Evolutionary conservation across 768 basidiomycete genomes (phyloP), one percentile per base, ranked within the genome.

Genomic region (Dacryopinax primogenitus): DNA sequence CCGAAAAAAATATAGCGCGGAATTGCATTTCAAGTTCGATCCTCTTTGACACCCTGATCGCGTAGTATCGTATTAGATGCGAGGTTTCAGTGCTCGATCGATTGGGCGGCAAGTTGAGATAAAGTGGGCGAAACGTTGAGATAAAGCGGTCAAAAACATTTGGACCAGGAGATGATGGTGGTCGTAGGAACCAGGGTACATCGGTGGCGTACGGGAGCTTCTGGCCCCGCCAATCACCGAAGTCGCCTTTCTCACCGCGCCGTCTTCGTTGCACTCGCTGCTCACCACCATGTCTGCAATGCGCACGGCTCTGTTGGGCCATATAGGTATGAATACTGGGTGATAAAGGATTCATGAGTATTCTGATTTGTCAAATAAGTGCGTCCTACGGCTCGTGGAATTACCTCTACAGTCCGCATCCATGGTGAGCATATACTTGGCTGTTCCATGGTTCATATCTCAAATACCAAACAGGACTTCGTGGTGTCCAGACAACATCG

Each of bases 171-270:
- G 7, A 44, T 23, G 41, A 6, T 18, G 51, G 32, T 58, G 51
- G 51, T 32, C 51, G 51, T 6, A 26, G 13, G 32, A 28, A 30
- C 51, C 9, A 58, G 30, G 30, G 13, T 58, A 7, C 51, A 58
- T 58, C 51, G 51, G 51, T 58, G 51, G 51, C 51, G 51, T 13
- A 30, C 51, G 51, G 51, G 51, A 58, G 51, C 51, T 58, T 58
- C 51, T 32, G 30, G 26, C 21, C 26, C 51, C 26, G 30, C 51
- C 51, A 58, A 58, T 58, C 51, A 30, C 32, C 51, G 32, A 9
- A 58, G 51, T 9, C 45, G 45, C 13, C 45, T 47, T 47, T 47
- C 45, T 47, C 51, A 58, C 11, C 4, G 9, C 51, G 26, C 32
- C 51, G 11, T 32, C 51, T 15, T 58, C 51, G 21, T 21, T 30